These are phyloP conservation scores for Penicillium sp. DNA, from an alignment of 2,329 filamentous ascomycete species.

Conservation along the genomic window DNA sequence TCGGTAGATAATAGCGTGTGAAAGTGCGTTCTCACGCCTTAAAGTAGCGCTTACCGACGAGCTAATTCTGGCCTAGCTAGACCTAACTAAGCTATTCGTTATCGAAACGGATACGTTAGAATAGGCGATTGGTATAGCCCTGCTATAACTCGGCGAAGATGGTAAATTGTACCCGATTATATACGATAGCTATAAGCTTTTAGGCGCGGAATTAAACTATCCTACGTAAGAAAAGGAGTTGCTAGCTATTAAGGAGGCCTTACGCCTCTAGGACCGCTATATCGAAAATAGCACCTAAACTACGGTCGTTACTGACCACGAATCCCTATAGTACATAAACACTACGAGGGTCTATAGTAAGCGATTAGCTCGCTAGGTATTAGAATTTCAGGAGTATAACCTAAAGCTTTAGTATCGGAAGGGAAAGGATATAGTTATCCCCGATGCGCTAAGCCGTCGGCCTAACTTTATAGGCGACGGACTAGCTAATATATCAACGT, in stretches of 20 bases:
- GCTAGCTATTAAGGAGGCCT: slow-evolving; percentile 2
- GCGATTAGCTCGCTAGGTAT: not conserved
- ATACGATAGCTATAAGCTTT: slow-evolving; percentile 4
- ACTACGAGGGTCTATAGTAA: slow-evolving; percentile 8
- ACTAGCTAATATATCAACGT: slow-evolving; percentile 11
- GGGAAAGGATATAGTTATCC: not conserved
- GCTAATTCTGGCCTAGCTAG: not conserved
- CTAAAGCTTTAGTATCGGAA: not conserved
- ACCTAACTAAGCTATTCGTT: not conserved
- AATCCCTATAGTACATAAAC: not conserved
- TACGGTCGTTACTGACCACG: not conserved
- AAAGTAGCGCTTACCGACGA: too few relatives aligned
- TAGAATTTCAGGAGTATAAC: slow-evolving; percentile 2
- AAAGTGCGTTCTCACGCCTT: too few relatives aligned
- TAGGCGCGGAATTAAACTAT: slow-evolving; percentile 2
- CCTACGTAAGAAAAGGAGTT: slow-evolving; percentile 1
- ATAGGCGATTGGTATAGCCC: not conserved
- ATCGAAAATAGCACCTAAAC: not conserved
- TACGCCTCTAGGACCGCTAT: slow-evolving; percentile 1
- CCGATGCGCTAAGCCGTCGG: not conserved
- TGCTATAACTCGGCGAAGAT: not conserved
- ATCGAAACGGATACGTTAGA: not conserved
- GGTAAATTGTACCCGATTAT: not conserved
- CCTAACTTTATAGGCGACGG: not conserved
- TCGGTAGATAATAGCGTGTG: too few relatives aligned